These are phyloP conservation scores for Ophiostoma piceae DNA, from an alignment of 2,329 filamentous ascomycete genomes.

Conservation along the genomic window DNA sequence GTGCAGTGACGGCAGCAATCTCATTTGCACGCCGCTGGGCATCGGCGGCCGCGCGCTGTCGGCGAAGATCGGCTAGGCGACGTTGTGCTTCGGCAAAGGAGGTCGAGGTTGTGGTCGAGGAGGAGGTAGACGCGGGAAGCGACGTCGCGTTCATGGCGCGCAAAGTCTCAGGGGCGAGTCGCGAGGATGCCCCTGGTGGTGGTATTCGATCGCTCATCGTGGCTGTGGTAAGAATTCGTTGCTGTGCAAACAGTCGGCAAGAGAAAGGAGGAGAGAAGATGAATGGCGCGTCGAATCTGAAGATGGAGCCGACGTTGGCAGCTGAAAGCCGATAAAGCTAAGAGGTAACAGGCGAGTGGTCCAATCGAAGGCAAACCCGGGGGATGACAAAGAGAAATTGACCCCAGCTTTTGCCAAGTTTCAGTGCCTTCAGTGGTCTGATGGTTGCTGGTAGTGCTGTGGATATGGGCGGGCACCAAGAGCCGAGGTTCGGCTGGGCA, in stretches of 20 bases:
- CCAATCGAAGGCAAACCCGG: background rate
- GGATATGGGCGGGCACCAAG: background rate
- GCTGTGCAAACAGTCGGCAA: background rate
- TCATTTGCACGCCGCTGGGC: conserved; percentile 55
- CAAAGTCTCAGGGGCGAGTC: conserved; percentile 7
- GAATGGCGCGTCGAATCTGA: background rate
- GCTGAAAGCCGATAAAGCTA: background rate
- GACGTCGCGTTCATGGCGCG: conserved; percentile 13
- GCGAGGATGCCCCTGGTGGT: conserved; percentile 16
- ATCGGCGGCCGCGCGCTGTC: conserved; percentile 68
- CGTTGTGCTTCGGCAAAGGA: conserved; percentile 84
- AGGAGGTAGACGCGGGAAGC: background rate
- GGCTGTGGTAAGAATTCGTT: background rate
- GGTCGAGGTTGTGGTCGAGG: conserved; percentile 19
- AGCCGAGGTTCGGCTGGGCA: conserved; percentile 1
- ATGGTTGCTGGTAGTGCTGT: background rate
- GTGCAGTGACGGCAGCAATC: conserved; percentile 33
- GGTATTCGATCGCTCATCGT: conserved; percentile 20
- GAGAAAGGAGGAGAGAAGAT: background rate
- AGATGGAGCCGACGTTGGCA: conserved; percentile 5
- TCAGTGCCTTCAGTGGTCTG: background rate
- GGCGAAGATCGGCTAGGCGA: conserved; percentile 75
- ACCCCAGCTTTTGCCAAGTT: conserved; percentile 9
- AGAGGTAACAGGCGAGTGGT: background rate
- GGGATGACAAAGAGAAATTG: background rate